Conservation (phyloP, 805 yeast genomes). For the Clavispora carvajalis region DNA sequence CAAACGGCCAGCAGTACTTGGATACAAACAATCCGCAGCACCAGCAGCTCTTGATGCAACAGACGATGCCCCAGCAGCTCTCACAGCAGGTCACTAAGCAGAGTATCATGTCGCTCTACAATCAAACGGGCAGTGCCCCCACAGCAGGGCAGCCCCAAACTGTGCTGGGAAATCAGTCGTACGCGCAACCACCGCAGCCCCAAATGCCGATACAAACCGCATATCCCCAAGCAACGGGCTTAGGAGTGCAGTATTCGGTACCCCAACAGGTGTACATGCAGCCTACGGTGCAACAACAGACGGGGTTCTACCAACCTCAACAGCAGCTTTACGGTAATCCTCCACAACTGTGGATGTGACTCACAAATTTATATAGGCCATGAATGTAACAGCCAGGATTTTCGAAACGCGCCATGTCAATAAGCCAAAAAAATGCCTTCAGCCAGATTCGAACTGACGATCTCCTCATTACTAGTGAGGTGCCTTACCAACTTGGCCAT, state of each 20-base stretch:
- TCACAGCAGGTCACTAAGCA: constrained; percentile 33
- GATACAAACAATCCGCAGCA: constrained; percentile 19
- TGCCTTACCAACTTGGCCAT: constrained; percentile 34
- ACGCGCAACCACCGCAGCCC: constrained; percentile 12
- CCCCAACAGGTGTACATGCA: too few relatives aligned
- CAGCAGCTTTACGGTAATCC: constrained; percentile 8
- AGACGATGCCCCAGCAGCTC: constrained; percentile 16
- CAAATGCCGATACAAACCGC: constrained; percentile 6
- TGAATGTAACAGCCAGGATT: too few relatives aligned
- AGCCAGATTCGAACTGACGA: constrained; percentile 28
- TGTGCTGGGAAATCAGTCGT: constrained; percentile 9
- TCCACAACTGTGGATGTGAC: constrained; percentile 7
- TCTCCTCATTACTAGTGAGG: constrained; percentile 32
- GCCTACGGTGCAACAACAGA: constrained; percentile 1
- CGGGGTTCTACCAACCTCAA: constrained; percentile 9
- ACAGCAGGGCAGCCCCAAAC: constrained; percentile 47
- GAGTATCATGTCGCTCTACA: constrained; percentile 30
- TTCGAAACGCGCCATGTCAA: too few relatives aligned
- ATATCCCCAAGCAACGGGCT: too few relatives aligned
- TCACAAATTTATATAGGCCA: constrained; percentile 1
- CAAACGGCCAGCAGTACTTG: constrained; percentile 53
- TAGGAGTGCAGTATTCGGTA: too few relatives aligned
- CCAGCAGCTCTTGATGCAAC: constrained; percentile 33
- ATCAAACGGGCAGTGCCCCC: constrained; percentile 37
- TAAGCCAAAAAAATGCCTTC: constrained; percentile 19